Evolutionary conservation across 331 rosid species (phyloP), one percentile per base, ranked within the genome.

Genomic region (Quercus tomentella): DNA sequence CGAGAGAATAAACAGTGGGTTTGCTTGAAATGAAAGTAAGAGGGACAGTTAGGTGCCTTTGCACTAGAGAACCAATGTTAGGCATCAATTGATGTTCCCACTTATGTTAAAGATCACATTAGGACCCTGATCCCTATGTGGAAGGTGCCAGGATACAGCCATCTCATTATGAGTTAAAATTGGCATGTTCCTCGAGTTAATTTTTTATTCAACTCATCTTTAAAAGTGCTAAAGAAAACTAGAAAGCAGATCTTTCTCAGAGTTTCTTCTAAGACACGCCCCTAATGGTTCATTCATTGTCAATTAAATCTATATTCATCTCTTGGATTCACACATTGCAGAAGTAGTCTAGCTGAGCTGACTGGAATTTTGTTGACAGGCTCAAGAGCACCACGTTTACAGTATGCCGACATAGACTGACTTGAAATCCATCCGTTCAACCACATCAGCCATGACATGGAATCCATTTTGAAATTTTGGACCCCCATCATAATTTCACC

Each of bases 371-470:
- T 70, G 43, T 61, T 25, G 70, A 67, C 55, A 17, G 82, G 74
- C 70, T 66, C 51, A 75, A 60, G 33, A 23, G 52, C 54, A 62
- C 2, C 41, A 15, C 23, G 49, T 18, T 30, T n/a, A 72, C 18
- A 2, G 65, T 41, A 37, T 2, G 81, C 65, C 33, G 89, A 89
- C 67, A 82, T 56, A 82, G 90, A 85, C 85, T 33, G 71, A 60
- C 85, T 78, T 66, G 75, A 78, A 54, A 71, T 65, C 67, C n/a
- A 28, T 21, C 37, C 71, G 16, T 62, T 72, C 72, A 87, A 74
- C 71, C 82, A 57, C 54, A 81, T 72, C 89, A 88, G 82, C 79
- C 57, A 78, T 89, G 92, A 85, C 89, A 78, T 81, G 91, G 88
- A 84, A 84, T 66, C 85, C 96, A 89, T 70, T 86, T 68, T 20